A percentile compares a stretch with the other conserved stretches of the same genome.
phyloP scores from a whole-genome alignment of 805 yeast genomes.

The Pichia thaimueangensis region DNA sequence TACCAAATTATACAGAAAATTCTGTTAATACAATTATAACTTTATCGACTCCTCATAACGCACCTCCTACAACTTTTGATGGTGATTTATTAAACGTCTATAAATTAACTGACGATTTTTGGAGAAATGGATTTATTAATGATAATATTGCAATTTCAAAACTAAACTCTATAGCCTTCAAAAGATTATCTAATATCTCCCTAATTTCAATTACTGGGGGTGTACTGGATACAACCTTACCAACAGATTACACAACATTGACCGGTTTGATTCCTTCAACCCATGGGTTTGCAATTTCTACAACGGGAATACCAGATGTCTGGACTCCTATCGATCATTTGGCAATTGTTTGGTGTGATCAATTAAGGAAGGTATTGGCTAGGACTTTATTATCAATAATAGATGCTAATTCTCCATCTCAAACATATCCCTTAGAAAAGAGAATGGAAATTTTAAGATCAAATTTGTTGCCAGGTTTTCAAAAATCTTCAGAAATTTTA shows the following conservation, averaged over 20 bases:
- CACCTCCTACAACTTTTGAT: constrained; percentile 90
- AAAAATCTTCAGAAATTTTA: constrained; percentile 19
- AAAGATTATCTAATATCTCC: constrained; percentile 52
- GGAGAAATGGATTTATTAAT: constrained; percentile 57
- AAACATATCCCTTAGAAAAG: constrained; percentile 45
- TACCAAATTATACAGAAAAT: constrained; percentile 64
- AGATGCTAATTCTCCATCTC: constrained; percentile 39
- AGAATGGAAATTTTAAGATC: constrained; percentile 56
- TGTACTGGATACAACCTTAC: constrained; percentile 63
- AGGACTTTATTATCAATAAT: constrained; percentile 52
- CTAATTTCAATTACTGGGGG: constrained; percentile 91
- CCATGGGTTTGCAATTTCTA: constrained; percentile 76
- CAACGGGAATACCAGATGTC: constrained; percentile 82
- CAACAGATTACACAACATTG: constrained; percentile 83
- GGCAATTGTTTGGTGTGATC: constrained; percentile 96
- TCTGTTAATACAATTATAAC: constrained; percentile 83
- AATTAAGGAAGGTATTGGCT: constrained; percentile 61
- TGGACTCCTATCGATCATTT: constrained; percentile 95
- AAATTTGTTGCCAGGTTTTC: constrained; percentile 50
- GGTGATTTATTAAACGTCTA: constrained; percentile 76
- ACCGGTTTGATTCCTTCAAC: constrained; percentile 63
- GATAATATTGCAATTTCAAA: constrained; percentile 5
- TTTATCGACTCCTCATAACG: constrained; percentile 85
- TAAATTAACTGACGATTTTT: constrained; percentile 66
- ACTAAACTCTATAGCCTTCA: constrained; percentile 32